Base-by-base conservation (phyloP, 1,284 basidiomycete species). In the Vanrija sp. region DNA sequence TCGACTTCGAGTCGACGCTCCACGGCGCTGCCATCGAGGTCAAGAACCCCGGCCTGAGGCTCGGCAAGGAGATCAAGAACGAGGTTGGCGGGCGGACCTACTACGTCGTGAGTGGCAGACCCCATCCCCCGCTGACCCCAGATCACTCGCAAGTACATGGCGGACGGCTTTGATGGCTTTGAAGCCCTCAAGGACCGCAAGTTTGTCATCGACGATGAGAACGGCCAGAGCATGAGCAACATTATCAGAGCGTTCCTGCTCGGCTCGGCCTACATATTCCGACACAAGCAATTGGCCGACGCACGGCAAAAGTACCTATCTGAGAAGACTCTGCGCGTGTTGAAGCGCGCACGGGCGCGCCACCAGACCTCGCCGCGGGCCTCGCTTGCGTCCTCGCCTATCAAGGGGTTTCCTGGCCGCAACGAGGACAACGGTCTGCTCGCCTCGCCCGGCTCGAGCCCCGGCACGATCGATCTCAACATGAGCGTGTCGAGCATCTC, bases 201-300 rank as follows among this genome's bases (percentile, higher is more conserved):
- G 52, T 85, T 85, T 63, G 80, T 94, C 35, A 81, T 95, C 19
- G 89, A 94, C 63, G 85, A 92, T 60, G 92, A 96, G 71, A 83
- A 82, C 51, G 92, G 92, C 0, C 82, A 86, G 61, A 78, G 90
- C 57, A 86, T 90, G 83, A 88, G 85, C 66, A 78, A 81, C 19
- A 84, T 95, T 51, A 87, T 95, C 23, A 81, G 92, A 59, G 87
- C 86, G 64, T 94, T 91, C 72, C 77, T 95, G 5, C 80, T 95
- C 23, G 92, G 71, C 37, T 72, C 72, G 7, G 57, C 71, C 0
- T 77, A 73, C 62, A 73, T 77, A 48, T 73, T 72, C 62, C 63
- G 75, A 16, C 72, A 75, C 57, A 73, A 75, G 51, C 72, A 75
- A 50, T 64, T 76, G 8, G 53, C 58, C 36, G 62, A 67, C 37